A percentile compares a stretch with the other conserved stretches of the same genome.
Evolutionary conservation across 345 rosid genomes (phyloP).

Genomic region (Citrus maxima): DNA sequence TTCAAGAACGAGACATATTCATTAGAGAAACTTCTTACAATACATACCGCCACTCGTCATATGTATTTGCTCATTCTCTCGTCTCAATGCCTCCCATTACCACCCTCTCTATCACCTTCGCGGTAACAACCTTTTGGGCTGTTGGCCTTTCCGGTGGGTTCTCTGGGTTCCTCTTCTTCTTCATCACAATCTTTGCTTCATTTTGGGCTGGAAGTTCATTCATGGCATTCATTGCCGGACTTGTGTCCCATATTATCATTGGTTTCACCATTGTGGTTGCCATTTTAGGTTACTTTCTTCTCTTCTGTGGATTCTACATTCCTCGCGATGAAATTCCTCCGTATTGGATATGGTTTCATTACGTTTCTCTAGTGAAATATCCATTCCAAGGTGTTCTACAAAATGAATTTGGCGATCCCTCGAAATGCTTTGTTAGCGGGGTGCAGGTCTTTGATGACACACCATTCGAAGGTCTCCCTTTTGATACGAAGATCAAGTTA

Average conservation of each 20-base stretch:
- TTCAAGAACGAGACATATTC: conserved; percentile 51
- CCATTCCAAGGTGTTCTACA: conserved; percentile 22
- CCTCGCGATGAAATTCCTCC: conserved; percentile 28
- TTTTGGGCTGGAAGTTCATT: conserved; percentile 38
- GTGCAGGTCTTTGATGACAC: conserved; percentile 34
- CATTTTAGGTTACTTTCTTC: conserved; percentile 26
- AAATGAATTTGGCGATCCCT: conserved; percentile 21
- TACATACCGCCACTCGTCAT: conserved; percentile 47
- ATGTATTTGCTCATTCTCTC: conserved; percentile 46
- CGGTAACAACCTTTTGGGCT: conserved; percentile 43
- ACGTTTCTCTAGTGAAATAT: conserved; percentile 32
- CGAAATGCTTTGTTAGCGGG: conserved; percentile 30
- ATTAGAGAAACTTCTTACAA: conserved; percentile 58
- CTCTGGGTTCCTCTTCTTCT: conserved; percentile 45
- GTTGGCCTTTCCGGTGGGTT: conserved; percentile 54
- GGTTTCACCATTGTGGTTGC: conserved; percentile 30
- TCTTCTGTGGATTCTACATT: conserved; percentile 38
- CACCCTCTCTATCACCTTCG: conserved; percentile 40
- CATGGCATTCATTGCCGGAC: conserved; percentile 45
- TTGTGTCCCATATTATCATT: conserved; percentile 39
- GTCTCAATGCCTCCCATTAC: conserved; percentile 43
- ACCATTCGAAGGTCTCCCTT: conserved; percentile 13
- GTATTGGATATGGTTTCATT: conserved; percentile 36
- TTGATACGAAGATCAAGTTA: conserved; percentile 15
- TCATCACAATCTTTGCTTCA: conserved; percentile 35